Conservation (phyloP, 495 filamentous ascomycete genomes). For the Glonium stellatum region DNA sequence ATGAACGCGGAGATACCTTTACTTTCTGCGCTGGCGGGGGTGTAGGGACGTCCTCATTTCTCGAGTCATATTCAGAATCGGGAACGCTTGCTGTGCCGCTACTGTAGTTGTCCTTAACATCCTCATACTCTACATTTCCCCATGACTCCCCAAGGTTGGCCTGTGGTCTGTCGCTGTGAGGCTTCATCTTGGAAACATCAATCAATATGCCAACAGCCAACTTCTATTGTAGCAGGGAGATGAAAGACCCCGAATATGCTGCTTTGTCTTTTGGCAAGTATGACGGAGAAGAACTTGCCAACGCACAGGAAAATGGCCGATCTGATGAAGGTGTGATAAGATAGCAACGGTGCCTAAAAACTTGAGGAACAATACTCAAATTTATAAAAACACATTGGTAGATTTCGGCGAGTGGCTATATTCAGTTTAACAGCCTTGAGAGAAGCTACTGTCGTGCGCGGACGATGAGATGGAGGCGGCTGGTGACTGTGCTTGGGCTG, state of each 20-base stretch:
- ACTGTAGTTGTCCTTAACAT: slow-evolving; percentile 17
- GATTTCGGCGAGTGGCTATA: too few species aligned
- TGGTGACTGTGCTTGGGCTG: neutral
- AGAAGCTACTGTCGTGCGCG: neutral
- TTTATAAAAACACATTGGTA: too few species aligned
- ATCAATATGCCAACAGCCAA: too few species aligned
- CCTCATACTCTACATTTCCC: slow-evolving; percentile 31
- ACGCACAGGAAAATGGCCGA: too few species aligned
- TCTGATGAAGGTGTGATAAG: too few species aligned
- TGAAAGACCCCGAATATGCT: too few species aligned
- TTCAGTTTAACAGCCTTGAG: neutral
- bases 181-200: slow-evolving; percentile 4
- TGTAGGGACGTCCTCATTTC: slow-evolving; percentile 11
- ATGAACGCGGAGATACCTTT: slow-evolving; percentile 8
- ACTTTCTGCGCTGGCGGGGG: neutral
- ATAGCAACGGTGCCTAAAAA: too few species aligned
- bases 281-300: too few species aligned
- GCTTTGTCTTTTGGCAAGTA: too few species aligned
- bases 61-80: slow-evolving; percentile 4
- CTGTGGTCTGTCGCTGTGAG: slow-evolving; percentile 8
- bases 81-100: slow-evolving; percentile 10
- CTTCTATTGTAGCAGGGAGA: too few species aligned
- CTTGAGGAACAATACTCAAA: too few species aligned
- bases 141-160: slow-evolving; percentile 32
- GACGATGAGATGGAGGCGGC: slow-evolving; percentile 1